Evolutionary conservation across 108 stramenopile species (phyloP), one percentile per base, ranked within the genome.

Genomic region (Mayamaea pseudoterrestris): DNA sequence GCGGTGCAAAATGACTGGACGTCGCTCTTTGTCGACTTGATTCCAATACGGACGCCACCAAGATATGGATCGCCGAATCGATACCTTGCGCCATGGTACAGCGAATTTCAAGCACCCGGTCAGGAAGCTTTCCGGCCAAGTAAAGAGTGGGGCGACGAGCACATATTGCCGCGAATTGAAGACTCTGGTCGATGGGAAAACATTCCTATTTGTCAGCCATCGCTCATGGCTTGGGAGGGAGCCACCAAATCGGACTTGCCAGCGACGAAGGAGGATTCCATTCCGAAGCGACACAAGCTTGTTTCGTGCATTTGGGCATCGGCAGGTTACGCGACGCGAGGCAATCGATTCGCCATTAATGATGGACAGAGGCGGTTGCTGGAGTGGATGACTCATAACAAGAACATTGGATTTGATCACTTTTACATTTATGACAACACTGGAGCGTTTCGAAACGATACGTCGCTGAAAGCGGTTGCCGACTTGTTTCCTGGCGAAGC

Each of bases 111-210:
- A 30, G 53, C 53, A 17, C 23, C 27, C 21, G 34, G 41, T 0
- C 32, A 39, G 7, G 51, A 63, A 17, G 35, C 54, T 2, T 91
- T 83, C 51, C 41, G 79, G 40, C 57, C 84, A 11, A 40, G 66
- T 24, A 30, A 27, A 9, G 78, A 67, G 30, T 91, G 80, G 80
- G 90, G 89, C 1, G 50, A 59, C 13, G 45, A 76, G 1, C 84
- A 87, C 44, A 42, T 84, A 9, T 47, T 91, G 31, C 90, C 90
- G 0, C 42, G 37, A 14, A 56, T 86, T 24, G 77, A 84, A 35
- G 70, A 81, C 41, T 74, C 71, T 6, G 90, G 90, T 36, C 71
- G 90, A 39, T 91, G 90, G 90, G 78, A 75, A 52, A 91, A 91
- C 47, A 70, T 91, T 47, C 78, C 78, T 0, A 69, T 80, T 41